Conservation (phyloP, 306 rosid species). For the Cyamopsis tetragonoloba region DNA sequence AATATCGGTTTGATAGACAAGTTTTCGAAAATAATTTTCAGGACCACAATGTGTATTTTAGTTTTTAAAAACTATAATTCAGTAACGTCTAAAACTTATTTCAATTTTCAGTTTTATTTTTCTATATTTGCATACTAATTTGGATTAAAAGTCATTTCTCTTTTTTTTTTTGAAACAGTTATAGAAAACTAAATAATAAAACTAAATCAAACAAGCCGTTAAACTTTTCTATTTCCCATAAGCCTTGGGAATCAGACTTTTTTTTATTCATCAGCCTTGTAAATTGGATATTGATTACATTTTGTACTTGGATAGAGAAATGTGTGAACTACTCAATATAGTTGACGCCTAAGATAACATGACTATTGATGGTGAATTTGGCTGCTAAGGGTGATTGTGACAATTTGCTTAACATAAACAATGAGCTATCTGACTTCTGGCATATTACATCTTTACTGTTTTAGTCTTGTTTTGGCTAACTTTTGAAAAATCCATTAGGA, state of each 20-base stretch:
- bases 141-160: too few relatives aligned
- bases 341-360: background rate
- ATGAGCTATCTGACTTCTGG: background rate
- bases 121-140: too few relatives aligned
- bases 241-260: too few relatives aligned
- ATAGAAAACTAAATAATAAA: too few relatives aligned
- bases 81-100: too few relatives aligned
- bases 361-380: background rate
- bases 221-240: background rate
- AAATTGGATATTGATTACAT: background rate
- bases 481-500: background rate
- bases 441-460: background rate
- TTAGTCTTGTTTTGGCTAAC: background rate
- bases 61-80: too few relatives aligned
- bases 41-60: too few relatives aligned
- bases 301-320: background rate
- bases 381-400: background rate
- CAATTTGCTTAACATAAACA: background rate
- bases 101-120: too few relatives aligned
- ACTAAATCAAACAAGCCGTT: too few relatives aligned
- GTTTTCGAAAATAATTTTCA: too few relatives aligned
- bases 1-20: too few relatives aligned
- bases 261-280: background rate
- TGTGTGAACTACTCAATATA: background rate
- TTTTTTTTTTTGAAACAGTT: too few relatives aligned